phyloP scores from a whole-genome alignment of 768 basidiomycete genomes.

The Galerina marginata region DNA sequence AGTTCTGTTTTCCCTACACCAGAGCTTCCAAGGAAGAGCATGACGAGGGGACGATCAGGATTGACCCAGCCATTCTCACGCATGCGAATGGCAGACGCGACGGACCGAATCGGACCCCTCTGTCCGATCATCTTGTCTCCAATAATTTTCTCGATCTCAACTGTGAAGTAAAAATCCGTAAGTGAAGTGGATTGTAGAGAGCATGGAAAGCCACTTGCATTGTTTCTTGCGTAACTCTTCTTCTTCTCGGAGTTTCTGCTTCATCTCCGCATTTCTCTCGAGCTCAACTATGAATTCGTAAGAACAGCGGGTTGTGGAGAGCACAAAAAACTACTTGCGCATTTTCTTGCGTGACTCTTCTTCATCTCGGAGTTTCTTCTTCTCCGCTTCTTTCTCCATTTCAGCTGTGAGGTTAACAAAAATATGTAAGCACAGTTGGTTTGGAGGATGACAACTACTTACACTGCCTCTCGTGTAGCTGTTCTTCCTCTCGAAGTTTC shows the following conservation, averaged over 20 bases:
- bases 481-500: not conserved
- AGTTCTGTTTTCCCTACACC: slow-evolving; percentile 14
- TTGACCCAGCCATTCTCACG: slow-evolving; percentile 11
- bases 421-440: too few relatives aligned
- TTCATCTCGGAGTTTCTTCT: too few relatives aligned
- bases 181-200: too few relatives aligned
- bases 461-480: not conserved
- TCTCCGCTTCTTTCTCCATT: too few relatives aligned
- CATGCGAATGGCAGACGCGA: slow-evolving; percentile 11
- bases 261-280: too few relatives aligned
- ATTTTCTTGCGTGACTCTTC: too few relatives aligned
- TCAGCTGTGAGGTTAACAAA: too few relatives aligned
- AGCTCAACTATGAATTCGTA: not conserved
- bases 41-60: slow-evolving; percentile 11
- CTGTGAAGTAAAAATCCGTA: not conserved
- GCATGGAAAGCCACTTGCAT: too few relatives aligned
- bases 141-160: slow-evolving; percentile 2
- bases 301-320: not conserved
- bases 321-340: not conserved
- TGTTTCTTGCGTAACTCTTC: too few relatives aligned
- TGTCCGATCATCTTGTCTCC: slow-evolving; percentile 7
- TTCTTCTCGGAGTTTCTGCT: too few relatives aligned
- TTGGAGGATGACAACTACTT: too few relatives aligned
- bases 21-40: slow-evolving; percentile 16
- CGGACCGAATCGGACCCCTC: slow-evolving; percentile 8